Conservation (phyloP, 495 filamentous ascomycete genomes). For the Achaetomiella virescens region DNA sequence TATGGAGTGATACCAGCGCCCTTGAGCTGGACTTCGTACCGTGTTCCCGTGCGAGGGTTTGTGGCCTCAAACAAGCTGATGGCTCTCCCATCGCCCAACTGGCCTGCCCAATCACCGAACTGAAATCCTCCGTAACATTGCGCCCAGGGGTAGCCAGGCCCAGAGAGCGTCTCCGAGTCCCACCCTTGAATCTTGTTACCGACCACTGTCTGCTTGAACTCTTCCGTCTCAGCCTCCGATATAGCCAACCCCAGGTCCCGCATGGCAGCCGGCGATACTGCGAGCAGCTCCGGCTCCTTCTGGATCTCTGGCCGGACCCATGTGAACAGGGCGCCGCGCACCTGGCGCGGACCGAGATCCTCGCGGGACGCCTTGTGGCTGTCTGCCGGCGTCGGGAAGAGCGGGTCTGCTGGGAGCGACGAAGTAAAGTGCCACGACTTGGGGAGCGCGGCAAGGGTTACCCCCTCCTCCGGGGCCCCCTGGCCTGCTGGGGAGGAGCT, state of each 20-base stretch:
- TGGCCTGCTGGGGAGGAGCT: constrained; percentile 1
- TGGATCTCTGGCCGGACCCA: constrained; percentile 75
- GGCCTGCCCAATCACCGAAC: constrained; percentile 87
- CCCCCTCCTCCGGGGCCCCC: constrained; percentile 8
- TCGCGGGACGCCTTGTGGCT: constrained; percentile 75
- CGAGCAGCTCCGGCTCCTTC: constrained; percentile 69
- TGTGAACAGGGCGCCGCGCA: constrained; percentile 81
- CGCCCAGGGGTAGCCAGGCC: constrained; percentile 88
- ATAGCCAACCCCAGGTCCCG: constrained; percentile 65
- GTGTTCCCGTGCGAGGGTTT: constrained; percentile 61
- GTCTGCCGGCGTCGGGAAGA: constrained; percentile 69
- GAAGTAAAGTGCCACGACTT: constrained; percentile 83
- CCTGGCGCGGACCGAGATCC: constrained; percentile 71
- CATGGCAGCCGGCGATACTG: constrained; percentile 70
- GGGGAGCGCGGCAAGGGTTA: constrained; percentile 62
- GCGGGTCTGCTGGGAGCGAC: constrained; percentile 67
- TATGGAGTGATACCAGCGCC: constrained; percentile 91
- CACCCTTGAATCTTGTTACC: constrained; percentile 72
- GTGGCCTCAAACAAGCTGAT: constrained; percentile 89
- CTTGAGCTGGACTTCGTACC: constrained; percentile 91
- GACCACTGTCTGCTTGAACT: constrained; percentile 68
- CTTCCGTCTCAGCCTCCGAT: constrained; percentile 60
- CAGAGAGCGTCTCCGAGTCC: constrained; percentile 51
- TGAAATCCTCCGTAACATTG: constrained; percentile 94
- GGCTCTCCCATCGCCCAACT: constrained; percentile 90